Percentiles rank a stretch among this genome's conserved stretches.
These are phyloP conservation scores for Colletotrichum shisoi DNA, from an alignment of 2,329 filamentous ascomycete genomes.

Conservation along the genomic window DNA sequence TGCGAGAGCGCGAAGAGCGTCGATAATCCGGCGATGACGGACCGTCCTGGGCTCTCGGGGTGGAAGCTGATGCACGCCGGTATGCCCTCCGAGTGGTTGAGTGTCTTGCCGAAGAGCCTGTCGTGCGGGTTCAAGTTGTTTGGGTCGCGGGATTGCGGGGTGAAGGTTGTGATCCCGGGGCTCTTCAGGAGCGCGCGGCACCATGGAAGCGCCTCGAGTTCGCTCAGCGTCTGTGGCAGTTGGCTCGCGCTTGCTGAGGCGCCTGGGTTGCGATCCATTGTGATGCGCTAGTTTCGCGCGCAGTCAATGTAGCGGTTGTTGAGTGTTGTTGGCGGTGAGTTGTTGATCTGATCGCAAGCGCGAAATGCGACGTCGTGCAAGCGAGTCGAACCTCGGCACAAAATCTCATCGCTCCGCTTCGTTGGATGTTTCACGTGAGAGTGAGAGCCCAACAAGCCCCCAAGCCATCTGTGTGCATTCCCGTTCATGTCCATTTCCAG, in stretches of 20 bases:
- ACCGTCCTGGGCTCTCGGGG: slow-evolving; percentile 40
- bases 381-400: slow-evolving; percentile 27
- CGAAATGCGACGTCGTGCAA: background rate
- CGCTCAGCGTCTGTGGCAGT: slow-evolving; percentile 15
- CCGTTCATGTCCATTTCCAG: background rate
- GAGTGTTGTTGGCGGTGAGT: background rate
- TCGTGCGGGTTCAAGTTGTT: slow-evolving; percentile 43
- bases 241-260: background rate
- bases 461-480: background rate
- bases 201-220: slow-evolving; percentile 51
- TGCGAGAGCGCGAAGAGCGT: slow-evolving; percentile 48
- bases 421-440: slow-evolving; percentile 28
- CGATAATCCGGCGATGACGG: slow-evolving; percentile 44
- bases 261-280: background rate
- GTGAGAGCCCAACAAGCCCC: no score
- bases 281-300: background rate
- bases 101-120: slow-evolving; percentile 48
- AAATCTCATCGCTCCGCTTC: background rate
- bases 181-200: slow-evolving; percentile 46
- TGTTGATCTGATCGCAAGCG: background rate
- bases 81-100: slow-evolving; percentile 45
- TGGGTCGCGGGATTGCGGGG: slow-evolving; percentile 49
- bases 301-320: no score
- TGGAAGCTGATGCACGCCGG: slow-evolving; percentile 50
- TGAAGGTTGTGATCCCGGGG: slow-evolving; percentile 46